A percentile compares a stretch with the other conserved stretches of the same genome.
Conservation (phyloP, 129 eudicot species). For the Lonicera japonica region DNA sequence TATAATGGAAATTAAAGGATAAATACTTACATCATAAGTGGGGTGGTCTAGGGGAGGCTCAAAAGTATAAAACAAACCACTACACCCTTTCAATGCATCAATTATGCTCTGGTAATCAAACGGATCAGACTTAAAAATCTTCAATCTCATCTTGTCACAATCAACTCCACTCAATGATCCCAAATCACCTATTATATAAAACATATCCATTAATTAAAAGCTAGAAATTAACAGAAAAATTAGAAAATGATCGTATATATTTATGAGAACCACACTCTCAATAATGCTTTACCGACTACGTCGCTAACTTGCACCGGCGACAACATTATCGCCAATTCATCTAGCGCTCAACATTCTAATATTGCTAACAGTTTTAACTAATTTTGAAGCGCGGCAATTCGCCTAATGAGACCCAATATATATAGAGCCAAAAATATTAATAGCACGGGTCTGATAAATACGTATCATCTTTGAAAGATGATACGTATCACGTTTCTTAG, state of each 20-base stretch:
- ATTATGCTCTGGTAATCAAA: conserved; percentile 37
- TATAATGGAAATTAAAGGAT: background rate
- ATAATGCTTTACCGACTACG: too few relatives aligned
- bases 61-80: conserved; percentile 27
- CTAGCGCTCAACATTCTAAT: too few relatives aligned
- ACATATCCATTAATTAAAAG: too few relatives aligned
- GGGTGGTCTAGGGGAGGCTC: conserved; percentile 34
- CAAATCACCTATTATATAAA: conserved; percentile 13
- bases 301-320: too few relatives aligned
- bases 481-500: too few relatives aligned
- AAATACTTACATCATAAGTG: conserved; percentile 28
- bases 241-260: background rate
- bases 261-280: too few relatives aligned
- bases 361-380: too few relatives aligned
- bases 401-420: background rate
- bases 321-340: too few relatives aligned
- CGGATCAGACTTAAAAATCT: conserved; percentile 27
- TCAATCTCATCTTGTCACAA: conserved; percentile 20
- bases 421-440: background rate
- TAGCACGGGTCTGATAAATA: too few relatives aligned
- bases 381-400: too few relatives aligned
- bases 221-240: too few relatives aligned
- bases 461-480: background rate
- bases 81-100: conserved; percentile 39
- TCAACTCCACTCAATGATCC: background rate